A percentile compares a stretch with the other conserved stretches of the same genome.
These are phyloP conservation scores for Colletotrichum sojae DNA, from an alignment of 2,329 filamentous ascomycete species.

Conservation along the genomic window DNA sequence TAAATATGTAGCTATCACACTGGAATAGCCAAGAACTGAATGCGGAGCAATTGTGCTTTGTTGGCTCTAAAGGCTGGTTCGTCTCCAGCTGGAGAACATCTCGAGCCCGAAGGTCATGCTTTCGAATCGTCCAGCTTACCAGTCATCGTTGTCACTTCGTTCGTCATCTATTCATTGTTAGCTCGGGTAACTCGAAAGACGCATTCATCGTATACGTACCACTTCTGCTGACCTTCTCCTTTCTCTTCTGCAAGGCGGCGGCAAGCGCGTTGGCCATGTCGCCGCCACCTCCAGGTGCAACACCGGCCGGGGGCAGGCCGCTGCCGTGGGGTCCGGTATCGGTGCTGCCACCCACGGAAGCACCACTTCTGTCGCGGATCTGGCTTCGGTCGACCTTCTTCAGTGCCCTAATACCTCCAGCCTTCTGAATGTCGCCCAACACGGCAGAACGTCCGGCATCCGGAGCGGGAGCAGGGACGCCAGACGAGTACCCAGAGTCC, in stretches of 20 bases:
- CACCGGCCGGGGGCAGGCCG: slow-evolving; percentile 66
- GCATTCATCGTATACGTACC: slow-evolving; percentile 73
- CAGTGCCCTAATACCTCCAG: slow-evolving; percentile 76
- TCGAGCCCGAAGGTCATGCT: not conserved
- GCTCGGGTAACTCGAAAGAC: slow-evolving; percentile 23
- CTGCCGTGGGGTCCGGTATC: slow-evolving; percentile 67
- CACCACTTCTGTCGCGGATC: slow-evolving; percentile 80
- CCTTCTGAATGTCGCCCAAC: slow-evolving; percentile 80
- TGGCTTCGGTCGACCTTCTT: slow-evolving; percentile 81
- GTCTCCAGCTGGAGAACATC: not conserved
- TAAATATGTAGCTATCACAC: slow-evolving; percentile 5
- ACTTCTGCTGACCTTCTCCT: slow-evolving; percentile 94
- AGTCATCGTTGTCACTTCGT: slow-evolving; percentile 80
- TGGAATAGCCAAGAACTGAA: slow-evolving; percentile 21
- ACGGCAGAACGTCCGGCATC: slow-evolving; percentile 70
- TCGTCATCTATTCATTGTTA: slow-evolving; percentile 75
- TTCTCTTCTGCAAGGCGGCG: slow-evolving; percentile 83
- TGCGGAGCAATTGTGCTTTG: slow-evolving; percentile 7
- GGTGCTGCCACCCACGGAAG: slow-evolving; percentile 61
- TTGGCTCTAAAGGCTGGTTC: not conserved
- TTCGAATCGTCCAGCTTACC: slow-evolving; percentile 56
- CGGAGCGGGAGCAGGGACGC: slow-evolving; percentile 62
- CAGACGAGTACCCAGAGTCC: slow-evolving; percentile 71
- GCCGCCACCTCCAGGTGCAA: slow-evolving; percentile 67
- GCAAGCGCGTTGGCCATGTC: slow-evolving; percentile 88